phyloP scores from a whole-genome alignment of 2,329 filamentous ascomycete species.

The Cladosporium cucumerinum region DNA sequence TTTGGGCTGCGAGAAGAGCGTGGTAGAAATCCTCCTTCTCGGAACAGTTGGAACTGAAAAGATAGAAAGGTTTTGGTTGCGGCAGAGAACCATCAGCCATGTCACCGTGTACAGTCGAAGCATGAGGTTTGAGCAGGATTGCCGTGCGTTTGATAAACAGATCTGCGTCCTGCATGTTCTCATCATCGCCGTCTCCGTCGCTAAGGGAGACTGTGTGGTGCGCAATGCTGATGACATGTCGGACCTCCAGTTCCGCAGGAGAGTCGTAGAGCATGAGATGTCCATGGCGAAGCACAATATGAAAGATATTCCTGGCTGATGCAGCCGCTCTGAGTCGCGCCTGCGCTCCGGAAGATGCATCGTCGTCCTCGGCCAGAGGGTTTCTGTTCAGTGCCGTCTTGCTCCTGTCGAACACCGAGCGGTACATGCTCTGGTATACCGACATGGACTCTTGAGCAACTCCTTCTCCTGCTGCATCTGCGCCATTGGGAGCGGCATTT shows the following conservation, averaged over 20 bases:
- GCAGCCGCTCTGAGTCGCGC: constrained; percentile 8
- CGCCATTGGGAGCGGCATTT: constrained; percentile 19
- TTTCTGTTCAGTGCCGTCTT: constrained; percentile 39
- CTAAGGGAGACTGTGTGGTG: constrained; percentile 84
- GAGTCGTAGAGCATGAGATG: constrained; percentile 98
- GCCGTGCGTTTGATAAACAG: constrained; percentile 79
- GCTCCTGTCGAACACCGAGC: constrained; percentile 86
- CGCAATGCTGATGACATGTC: constrained; percentile 89
- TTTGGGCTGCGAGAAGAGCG: constrained; percentile 71
- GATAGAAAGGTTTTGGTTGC: constrained; percentile 73
- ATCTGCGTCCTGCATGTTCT: constrained; percentile 77
- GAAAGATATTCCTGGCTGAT: constrained; percentile 23
- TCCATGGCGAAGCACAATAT: constrained; percentile 64
- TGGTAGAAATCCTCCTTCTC: constrained; percentile 99
- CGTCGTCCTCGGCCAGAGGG: constrained; percentile 23
- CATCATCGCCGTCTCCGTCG: constrained; percentile 52
- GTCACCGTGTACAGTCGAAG: not conserved
- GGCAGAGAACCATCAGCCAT: not conserved
- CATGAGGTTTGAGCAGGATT: constrained; percentile 31
- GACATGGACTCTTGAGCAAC: constrained; percentile 67
- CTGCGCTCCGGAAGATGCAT: constrained; percentile 6
- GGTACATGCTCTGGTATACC: constrained; percentile 97
- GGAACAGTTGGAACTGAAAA: constrained; percentile 93
- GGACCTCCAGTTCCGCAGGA: constrained; percentile 88
- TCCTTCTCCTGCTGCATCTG: constrained; percentile 17